Evolutionary conservation across 2,329 filamentous ascomycete species (phyloP).

Genomic region (Talaromyces sp.): DNA sequence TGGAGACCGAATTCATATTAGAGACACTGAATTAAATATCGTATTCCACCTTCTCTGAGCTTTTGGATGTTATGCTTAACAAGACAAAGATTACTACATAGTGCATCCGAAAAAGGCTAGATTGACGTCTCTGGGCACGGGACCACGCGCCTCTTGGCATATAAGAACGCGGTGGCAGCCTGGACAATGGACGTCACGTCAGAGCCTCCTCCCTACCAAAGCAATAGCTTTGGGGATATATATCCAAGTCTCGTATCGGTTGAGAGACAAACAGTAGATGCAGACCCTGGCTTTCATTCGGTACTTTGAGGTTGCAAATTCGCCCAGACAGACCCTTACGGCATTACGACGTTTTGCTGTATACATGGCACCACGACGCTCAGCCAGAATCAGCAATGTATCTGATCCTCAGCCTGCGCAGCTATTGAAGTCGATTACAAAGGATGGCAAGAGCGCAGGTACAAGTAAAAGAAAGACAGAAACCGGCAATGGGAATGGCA

Average conservation of each 20-base stretch:
- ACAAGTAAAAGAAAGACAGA: constrained; percentile 22
- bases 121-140: constrained; percentile 10
- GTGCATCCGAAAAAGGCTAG: constrained; percentile 14
- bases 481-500: constrained; percentile 26
- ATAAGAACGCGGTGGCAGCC: constrained; percentile 3
- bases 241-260: neutral
- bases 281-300: constrained; percentile 8
- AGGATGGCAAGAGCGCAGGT: constrained; percentile 19
- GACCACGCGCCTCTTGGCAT: constrained; percentile 15
- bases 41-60: neutral
- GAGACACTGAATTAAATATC: too few relatives aligned
- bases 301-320: neutral
- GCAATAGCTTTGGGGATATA: neutral
- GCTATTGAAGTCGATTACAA: neutral
- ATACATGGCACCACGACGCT: constrained; percentile 52
- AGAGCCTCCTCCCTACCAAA: neutral
- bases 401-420: constrained; percentile 22
- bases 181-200: constrained; percentile 3
- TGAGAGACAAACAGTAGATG: neutral
- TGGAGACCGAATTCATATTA: neutral
- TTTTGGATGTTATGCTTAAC: neutral
- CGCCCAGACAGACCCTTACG: neutral
- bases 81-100: too few relatives aligned
- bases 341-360: neutral
- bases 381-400: constrained; percentile 44